These are phyloP conservation scores for Metschnikowia koreensis DNA, from an alignment of 805 yeast species.

Conservation along the genomic window DNA sequence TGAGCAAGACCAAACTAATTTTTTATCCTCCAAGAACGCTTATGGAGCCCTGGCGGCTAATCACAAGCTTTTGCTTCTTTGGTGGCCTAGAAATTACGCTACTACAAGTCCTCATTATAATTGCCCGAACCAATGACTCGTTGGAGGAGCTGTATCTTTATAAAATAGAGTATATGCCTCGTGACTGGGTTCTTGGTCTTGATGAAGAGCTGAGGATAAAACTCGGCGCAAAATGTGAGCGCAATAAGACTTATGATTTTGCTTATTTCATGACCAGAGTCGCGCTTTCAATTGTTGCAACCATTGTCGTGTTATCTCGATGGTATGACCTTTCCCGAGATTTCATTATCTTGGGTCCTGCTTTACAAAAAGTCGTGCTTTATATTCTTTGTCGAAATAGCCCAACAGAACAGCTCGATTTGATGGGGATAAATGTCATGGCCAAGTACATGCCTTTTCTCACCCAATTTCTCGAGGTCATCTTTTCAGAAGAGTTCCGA, in stretches of 20 bases:
- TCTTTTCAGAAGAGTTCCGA: constrained; percentile 14
- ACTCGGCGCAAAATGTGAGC: constrained; percentile 17
- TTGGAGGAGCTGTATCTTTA: constrained; percentile 27
- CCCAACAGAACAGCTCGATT: constrained; percentile 38
- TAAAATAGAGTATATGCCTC: constrained; percentile 24
- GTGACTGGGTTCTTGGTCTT: constrained; percentile 11
- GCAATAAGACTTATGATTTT: constrained; percentile 29
- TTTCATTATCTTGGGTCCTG: constrained; percentile 34
- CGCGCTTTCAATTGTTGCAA: constrained; percentile 22
- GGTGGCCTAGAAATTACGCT: constrained; percentile 26
- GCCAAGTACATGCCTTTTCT: constrained; percentile 44
- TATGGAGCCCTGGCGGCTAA: constrained; percentile 38
- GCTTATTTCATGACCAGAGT: constrained; percentile 28
- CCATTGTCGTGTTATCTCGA: constrained; percentile 14
- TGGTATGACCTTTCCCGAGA: constrained; percentile 17
- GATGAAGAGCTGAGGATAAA: constrained; percentile 17
- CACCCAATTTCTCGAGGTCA: constrained; percentile 12
- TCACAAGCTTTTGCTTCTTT: constrained; percentile 34
- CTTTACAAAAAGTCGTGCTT: constrained; percentile 36
- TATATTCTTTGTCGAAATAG: constrained; percentile 49
- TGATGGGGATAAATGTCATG: constrained; percentile 42
- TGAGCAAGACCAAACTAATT: constrained; percentile 20
- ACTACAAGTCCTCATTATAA: constrained; percentile 21
- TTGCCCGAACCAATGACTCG: constrained; percentile 20
- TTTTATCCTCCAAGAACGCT: constrained; percentile 29